Conservation (phyloP, 2,329 filamentous ascomycete species). For the Fusarium nurragi region DNA sequence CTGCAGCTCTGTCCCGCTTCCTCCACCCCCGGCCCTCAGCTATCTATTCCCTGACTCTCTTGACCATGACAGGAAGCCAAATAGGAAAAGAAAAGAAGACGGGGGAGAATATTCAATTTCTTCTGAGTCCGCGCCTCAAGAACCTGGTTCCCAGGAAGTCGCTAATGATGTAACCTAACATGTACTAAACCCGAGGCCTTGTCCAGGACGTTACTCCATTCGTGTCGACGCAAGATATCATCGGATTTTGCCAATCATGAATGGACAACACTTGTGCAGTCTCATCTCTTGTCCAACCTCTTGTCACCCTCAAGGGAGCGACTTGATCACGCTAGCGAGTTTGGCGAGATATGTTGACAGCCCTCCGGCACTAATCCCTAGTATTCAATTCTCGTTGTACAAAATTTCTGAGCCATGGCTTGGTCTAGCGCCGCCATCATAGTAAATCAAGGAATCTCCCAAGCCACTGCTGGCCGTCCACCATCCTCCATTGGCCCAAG, state of each 20-base stretch:
- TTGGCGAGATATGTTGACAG: constrained; percentile 30
- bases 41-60: constrained; percentile 8
- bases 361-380: constrained; percentile 20
- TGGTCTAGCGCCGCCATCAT: constrained; percentile 23
- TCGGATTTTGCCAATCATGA: not conserved
- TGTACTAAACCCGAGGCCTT: not conserved
- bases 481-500: constrained; percentile 29
- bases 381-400: constrained; percentile 25
- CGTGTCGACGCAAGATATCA: not conserved
- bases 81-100: not conserved
- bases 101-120: not conserved
- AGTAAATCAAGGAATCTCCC: constrained; percentile 9
- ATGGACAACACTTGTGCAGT: not conserved
- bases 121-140: constrained; percentile 17
- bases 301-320: constrained; percentile 22
- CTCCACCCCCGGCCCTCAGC: constrained; percentile 24
- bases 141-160: constrained; percentile 16
- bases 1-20: constrained; percentile 21
- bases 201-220: not conserved
- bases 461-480: constrained; percentile 19
- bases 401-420: constrained; percentile 22
- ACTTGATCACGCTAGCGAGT: constrained; percentile 14
- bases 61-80: constrained; percentile 23
- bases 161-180: not conserved
- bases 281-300: constrained; percentile 20